These are phyloP conservation scores for Rhizopus microsporus DNA, from an alignment of 371 early-diverging fungal genomes.

Conservation along the genomic window DNA sequence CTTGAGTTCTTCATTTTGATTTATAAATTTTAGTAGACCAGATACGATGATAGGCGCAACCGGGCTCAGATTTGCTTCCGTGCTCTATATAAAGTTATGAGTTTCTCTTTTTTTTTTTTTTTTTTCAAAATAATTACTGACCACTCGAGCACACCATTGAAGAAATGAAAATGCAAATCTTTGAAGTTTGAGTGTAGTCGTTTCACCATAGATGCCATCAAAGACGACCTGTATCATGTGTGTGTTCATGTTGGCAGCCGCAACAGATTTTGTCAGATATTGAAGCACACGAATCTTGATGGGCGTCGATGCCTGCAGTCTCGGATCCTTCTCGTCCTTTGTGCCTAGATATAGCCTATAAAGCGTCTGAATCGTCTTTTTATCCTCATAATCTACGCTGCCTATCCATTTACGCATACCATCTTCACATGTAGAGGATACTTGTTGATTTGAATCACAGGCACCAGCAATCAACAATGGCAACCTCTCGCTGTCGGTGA, in stretches of 20 bases:
- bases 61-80: constrained; percentile 55
- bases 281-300: constrained; percentile 68
- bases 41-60: constrained; percentile 73
- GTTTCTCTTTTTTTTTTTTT: too few relatives aligned
- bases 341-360: constrained; percentile 68
- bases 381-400: constrained; percentile 66
- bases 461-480: constrained; percentile 63
- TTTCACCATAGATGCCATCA: constrained; percentile 76
- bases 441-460: constrained; percentile 69
- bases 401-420: constrained; percentile 62
- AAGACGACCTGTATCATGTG: constrained; percentile 73
- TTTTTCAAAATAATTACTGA: constrained; percentile 14
- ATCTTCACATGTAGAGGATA: constrained; percentile 70
- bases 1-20: constrained; percentile 46
- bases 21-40: constrained; percentile 72
- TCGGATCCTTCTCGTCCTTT: constrained; percentile 28
- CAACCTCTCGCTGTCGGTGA: constrained; percentile 56
- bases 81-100: constrained; percentile 25
- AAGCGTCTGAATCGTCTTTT: constrained; percentile 53
- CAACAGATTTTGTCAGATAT: constrained; percentile 63
- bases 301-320: constrained; percentile 47
- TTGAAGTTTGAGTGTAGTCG: constrained; percentile 65
- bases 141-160: constrained; percentile 88
- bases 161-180: constrained; percentile 79
- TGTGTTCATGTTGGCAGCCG: constrained; percentile 67